Conservation (phyloP, 2,329 filamentous ascomycete genomes). For the Botrytis galanthina region DNA sequence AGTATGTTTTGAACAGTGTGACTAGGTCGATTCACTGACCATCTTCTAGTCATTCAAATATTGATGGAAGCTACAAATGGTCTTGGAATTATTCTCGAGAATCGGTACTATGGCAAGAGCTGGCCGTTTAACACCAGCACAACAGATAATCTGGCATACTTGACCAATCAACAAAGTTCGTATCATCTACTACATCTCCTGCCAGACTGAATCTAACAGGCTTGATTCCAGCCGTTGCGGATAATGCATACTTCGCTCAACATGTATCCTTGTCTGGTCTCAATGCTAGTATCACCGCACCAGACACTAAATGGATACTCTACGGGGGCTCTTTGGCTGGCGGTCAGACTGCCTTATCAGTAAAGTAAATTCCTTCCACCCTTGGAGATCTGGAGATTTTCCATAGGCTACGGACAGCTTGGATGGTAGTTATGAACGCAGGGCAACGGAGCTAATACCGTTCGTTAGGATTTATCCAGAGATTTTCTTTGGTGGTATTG, state of each 20-base stretch:
- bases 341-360: conserved; percentile 44
- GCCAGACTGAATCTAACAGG: not conserved
- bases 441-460: conserved; percentile 1
- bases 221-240: conserved; percentile 43
- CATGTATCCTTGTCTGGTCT: conserved; percentile 47
- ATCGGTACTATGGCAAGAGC: conserved; percentile 50
- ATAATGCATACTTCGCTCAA: conserved; percentile 52
- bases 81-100: conserved; percentile 53
- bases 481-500: conserved; percentile 49
- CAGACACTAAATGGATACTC: conserved; percentile 47
- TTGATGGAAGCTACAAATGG: conserved; percentile 54
- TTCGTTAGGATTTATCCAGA: conserved; percentile 41
- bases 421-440: not conserved
- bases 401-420: not conserved
- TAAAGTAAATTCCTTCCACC: conserved; percentile 37
- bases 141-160: conserved; percentile 49
- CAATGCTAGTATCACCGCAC: conserved; percentile 43
- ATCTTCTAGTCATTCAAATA: conserved; percentile 47
- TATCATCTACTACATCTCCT: not conserved
- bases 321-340: conserved; percentile 46
- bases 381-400: not conserved
- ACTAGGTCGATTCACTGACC: conserved; percentile 27
- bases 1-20: conserved; percentile 29
- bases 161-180: conserved; percentile 50
- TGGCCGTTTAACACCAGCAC: conserved; percentile 48